Evolutionary conservation across 768 basidiomycete species (phyloP), one percentile per base, ranked within the genome.

Genomic region (Trametes elegans): DNA sequence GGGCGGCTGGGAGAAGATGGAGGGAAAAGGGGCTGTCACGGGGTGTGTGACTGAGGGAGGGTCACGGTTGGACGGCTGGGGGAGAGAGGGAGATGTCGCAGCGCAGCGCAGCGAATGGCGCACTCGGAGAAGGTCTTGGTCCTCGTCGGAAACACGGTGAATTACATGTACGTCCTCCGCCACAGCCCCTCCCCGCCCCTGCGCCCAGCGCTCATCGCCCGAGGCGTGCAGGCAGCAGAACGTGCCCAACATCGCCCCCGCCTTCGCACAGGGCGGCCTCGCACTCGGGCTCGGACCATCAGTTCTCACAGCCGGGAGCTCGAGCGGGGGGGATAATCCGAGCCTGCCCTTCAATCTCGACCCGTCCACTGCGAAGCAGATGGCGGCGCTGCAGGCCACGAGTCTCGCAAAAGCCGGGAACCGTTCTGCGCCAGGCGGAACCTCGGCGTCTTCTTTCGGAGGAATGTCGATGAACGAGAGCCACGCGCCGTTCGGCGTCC

Each of bases 341-440:
- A 40, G 51, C 32, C 53, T 62, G 23, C 48, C 57, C 16, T 81
- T 81, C 74, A 71, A 71, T 64, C 75, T 89, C 60, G 87, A 91
- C 70, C 75, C 85, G 55, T 77, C 79, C 46, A 77, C 82, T 40
- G 85, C 85, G 55, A 92, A 90, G 70, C 90, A 92, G 73, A 87
- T 90, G 81, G 86, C 87, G 27, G 85, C 85, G 9, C 80, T 91
- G 61, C 83, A 77, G 63, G 84, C 79, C 49, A 85, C 77, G 44
- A 83, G 76, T 62, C 77, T 81, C 62, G 79, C 82, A 66, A 76
- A 83, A 71, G 78, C 81, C 61, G 73, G 76, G 56, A 80, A 79
- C 65, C 82, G 79, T 60, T 69, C 64, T 63, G 66, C 77, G 74
- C 57, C 71, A 58, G 61, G 69, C 68, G 60, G 70, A 82, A 83